phyloP scores from a whole-genome alignment of 1,284 basidiomycete species.

The Leccinum laetum region DNA sequence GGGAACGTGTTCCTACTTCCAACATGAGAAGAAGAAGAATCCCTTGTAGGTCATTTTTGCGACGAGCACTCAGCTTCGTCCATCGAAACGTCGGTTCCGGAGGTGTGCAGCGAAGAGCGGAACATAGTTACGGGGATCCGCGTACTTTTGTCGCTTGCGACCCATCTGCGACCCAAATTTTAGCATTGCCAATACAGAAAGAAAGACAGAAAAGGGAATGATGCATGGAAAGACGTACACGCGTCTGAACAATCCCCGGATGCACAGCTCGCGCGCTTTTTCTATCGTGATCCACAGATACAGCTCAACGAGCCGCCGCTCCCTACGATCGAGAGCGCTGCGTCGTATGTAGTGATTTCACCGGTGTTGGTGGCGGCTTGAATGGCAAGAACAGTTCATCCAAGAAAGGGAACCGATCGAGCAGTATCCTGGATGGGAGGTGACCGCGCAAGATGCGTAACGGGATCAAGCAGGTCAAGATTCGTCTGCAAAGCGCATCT shows the following conservation, averaged over 20 bases:
- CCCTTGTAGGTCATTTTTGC: neutral
- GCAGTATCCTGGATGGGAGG: too few relatives aligned
- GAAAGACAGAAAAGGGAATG: too few relatives aligned
- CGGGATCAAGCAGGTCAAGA: too few relatives aligned
- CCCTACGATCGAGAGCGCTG: neutral
- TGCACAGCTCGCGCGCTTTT: too few relatives aligned
- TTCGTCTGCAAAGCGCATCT: too few relatives aligned
- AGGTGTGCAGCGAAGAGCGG: neutral
- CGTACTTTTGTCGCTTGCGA: neutral
- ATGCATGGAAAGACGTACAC: too few relatives aligned
- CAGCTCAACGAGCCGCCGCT: neutral
- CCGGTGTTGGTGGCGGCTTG: conserved; percentile 2
- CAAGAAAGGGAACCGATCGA: too few relatives aligned
- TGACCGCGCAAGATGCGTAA: too few relatives aligned
- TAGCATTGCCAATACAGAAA: neutral
- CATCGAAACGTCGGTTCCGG: neutral
- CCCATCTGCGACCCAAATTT: neutral
- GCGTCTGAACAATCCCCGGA: too few relatives aligned
- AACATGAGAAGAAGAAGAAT: neutral
- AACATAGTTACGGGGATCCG: neutral
- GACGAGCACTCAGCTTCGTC: neutral
- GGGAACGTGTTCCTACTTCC: neutral
- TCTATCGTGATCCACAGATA: neutral
- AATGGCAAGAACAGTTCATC: too few relatives aligned
- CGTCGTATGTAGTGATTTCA: too few relatives aligned